Evolutionary conservation across 805 yeast species (phyloP).

Genomic region (Metschnikowia matae): DNA sequence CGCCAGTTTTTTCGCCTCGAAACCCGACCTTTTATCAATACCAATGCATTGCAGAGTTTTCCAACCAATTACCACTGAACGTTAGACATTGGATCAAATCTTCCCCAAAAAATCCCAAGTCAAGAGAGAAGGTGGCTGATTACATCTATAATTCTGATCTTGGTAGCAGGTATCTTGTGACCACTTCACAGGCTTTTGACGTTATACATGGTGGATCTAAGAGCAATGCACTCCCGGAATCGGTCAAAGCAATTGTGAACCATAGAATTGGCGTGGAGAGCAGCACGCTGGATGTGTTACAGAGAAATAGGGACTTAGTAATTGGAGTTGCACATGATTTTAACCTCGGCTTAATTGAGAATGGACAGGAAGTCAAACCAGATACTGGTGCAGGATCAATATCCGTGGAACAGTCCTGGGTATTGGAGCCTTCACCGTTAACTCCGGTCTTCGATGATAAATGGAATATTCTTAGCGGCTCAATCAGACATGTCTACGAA

Average conservation of each 20-base stretch:
- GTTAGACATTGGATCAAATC: slow-evolving; percentile 28
- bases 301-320: slow-evolving; percentile 28
- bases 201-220: slow-evolving; percentile 35
- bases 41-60: slow-evolving; percentile 55
- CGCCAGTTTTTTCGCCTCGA: slow-evolving; percentile 40
- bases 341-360: slow-evolving; percentile 7
- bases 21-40: slow-evolving; percentile 61
- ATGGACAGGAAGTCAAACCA: slow-evolving; percentile 5
- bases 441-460: slow-evolving; percentile 23
- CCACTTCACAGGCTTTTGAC: slow-evolving; percentile 35
- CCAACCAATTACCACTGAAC: slow-evolving; percentile 19
- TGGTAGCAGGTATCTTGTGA: slow-evolving; percentile 24
- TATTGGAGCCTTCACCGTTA: slow-evolving; percentile 12
- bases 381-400: slow-evolving; percentile 6
- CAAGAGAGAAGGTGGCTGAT: slow-evolving; percentile 24
- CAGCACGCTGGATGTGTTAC: slow-evolving; percentile 20
- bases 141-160: slow-evolving; percentile 15
- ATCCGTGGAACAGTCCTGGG: slow-evolving; percentile 2
- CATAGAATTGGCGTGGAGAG: slow-evolving; percentile 34
- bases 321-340: slow-evolving; percentile 10
- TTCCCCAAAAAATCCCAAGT: slow-evolving; percentile 29
- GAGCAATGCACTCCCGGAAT: slow-evolving; percentile 38
- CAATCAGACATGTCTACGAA: slow-evolving; percentile 43
- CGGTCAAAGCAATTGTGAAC: slow-evolving; percentile 26
- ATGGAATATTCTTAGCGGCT: slow-evolving; percentile 43